Base-by-base conservation (phyloP, 164 flowering plant species). In the Sedum album region DNA sequence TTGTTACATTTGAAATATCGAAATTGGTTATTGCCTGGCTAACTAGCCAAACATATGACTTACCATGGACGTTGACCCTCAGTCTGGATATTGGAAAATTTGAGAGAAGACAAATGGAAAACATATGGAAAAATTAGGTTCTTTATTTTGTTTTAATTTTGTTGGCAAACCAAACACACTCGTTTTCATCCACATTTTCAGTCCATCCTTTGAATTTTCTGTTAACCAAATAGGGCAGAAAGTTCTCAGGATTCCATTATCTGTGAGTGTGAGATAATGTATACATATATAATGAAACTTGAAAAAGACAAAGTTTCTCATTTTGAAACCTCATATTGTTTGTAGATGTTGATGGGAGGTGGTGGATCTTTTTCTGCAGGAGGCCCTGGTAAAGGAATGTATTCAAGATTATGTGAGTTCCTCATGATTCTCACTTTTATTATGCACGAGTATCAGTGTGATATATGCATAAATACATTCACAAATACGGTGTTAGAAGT, bases 301-400 rank as follows among this genome's bases (percentile, higher is more conserved):
- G 15, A 11, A 15, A 0, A 44, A 17, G 46, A 8, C 46, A 20
- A 25, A 1, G 8, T 6, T 4, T 9, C 44, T 20, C 28, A 39
- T 64, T 28, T 18, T 35, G 4, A 8, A 33, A 17, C 35, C 60
- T 1, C 14, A 31, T 42, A 30, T 42, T 9, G 8, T n/a, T 4
- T 74, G 71, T 75, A 95, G 97, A 82, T 90, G 90, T 93, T 90
- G 17, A 86, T 92, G 97, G 99, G 99, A 75, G 97, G 99, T 63
- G 97, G 99, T 73, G 93, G 99, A 49, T 88, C 97, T 31, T 95
- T 95, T 79, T 92, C 97, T 60, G 89, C 90, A 35, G 96, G 96
- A 25, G 99, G 99, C 63, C 97, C 99, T 71, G 99, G 97, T 66
- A 95, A 91, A 78, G 99, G 97, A 68, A 88, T 95, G 97, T 83